Percentiles rank a stretch among this genome's conserved stretches.
Evolutionary conservation across 345 rosid genomes (phyloP).

Genomic region (Luvunga scandens): DNA sequence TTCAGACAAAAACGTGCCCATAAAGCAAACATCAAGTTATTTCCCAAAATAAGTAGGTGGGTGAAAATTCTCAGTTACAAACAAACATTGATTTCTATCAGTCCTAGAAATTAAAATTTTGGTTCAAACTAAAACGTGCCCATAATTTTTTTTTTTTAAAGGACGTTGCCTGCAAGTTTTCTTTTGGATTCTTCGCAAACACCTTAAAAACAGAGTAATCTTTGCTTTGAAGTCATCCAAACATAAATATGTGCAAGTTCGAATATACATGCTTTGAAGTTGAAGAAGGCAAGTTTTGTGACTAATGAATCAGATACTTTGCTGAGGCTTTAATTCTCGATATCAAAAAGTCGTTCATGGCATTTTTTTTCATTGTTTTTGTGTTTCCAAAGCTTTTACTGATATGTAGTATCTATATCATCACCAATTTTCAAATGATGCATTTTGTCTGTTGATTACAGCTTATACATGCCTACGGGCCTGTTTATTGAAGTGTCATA

Average conservation of each 20-base stretch:
- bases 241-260: not conserved
- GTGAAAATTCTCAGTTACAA: too few species aligned
- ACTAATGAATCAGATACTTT: conserved; percentile 17
- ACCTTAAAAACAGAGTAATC: conserved; percentile 4
- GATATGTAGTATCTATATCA: not conserved
- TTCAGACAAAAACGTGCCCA: too few species aligned
- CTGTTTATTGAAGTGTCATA: not conserved
- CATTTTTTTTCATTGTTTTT: not conserved
- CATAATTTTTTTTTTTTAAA: too few species aligned
- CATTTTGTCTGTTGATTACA: not conserved
- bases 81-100: too few species aligned
- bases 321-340: conserved; percentile 23
- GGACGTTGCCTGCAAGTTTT: not conserved
- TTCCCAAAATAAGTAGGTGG: not conserved
- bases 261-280: conserved; percentile 15
- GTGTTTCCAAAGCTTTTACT: too few species aligned
- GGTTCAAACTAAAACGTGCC: not conserved
- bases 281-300: conserved; percentile 22
- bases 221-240: conserved; percentile 27
- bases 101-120: not conserved
- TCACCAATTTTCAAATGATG: not conserved
- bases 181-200: conserved; percentile 3
- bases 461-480: not conserved
- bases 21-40: not conserved
- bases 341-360: not conserved